Evolutionary conservation across 2,329 filamentous ascomycete genomes (phyloP), one percentile per base, ranked within the genome.

Genomic region (Fusarium sulawesiense): DNA sequence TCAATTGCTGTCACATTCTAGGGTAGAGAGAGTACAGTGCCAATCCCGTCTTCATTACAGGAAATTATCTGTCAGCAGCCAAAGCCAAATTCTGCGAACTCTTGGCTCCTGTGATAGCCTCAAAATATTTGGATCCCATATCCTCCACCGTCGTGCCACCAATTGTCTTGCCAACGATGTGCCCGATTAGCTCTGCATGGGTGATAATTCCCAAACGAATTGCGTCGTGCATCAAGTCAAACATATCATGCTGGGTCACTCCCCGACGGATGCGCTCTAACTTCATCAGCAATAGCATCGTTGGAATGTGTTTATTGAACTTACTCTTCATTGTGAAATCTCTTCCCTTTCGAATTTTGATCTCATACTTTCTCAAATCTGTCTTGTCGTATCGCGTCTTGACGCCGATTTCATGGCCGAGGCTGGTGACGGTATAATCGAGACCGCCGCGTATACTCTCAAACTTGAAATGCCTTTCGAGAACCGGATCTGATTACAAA

Each of bases 171-270:
- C 51, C 51, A 3, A 60, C 32, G 13, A 60, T 57, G 3, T 60
- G 57, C 0, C 57, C 57, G 1, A 60, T 47, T 4, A 60, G 57
- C 6, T 60, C 57, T 21, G 51, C 57, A 18, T 60, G 57, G 1
- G 42, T 56, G 4, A 60, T 42, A 0, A 60, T 6, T 4, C 57
- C 51, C 4, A 60, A 6, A 12, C 32, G 51, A n/a, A 60, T 57
- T 8, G 51, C 51, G 27, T 60, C 51, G 4, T 60, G 57, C 57
- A 60, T 57, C 44, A 60, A 48, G 11, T 60, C 51, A 42, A 57
- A 60, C 11, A 60, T 21, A 7, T 57, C 34, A 9, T 60, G 57
- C 4, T 60, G 57, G 3, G 42, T 48, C 16, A 60, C 51, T 4
- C 57, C 57, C 3, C 51, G 57, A 42, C 34, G 50, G n/a, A 60